A percentile compares a stretch with the other conserved stretches of the same genome.
Evolutionary conservation across 345 rosid species (phyloP).

Genomic region (Passiflora organensis): DNA sequence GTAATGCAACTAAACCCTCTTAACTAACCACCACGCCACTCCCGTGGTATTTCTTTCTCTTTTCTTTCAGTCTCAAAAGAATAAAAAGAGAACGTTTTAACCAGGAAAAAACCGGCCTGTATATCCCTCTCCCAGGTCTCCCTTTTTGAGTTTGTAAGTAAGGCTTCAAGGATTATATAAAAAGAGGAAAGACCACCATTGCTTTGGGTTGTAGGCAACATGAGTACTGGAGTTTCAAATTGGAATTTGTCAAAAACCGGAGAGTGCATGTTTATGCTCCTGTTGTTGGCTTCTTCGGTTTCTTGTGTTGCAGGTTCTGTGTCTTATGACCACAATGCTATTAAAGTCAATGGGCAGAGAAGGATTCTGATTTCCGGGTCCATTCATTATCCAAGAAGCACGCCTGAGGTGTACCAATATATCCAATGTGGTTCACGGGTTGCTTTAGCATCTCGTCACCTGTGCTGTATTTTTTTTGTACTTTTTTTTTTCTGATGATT

Average conservation of each 20-base stretch:
- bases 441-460: neutral
- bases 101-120: neutral
- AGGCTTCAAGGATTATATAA: no score
- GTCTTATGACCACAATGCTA: constrained; percentile 58
- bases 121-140: neutral
- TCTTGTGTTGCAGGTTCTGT: constrained; percentile 45
- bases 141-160: no score
- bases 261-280: neutral
- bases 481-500: neutral
- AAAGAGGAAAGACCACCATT: no score
- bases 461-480: neutral
- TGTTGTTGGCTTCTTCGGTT: constrained; percentile 27
- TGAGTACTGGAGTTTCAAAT: no score
- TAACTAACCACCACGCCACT: no score
- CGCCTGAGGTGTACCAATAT: constrained; percentile 49
- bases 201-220: no score
- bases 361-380: constrained; percentile 58
- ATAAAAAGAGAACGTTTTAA: constrained; percentile 2
- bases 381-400: constrained; percentile 65
- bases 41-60: constrained; percentile 1
- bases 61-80: constrained; percentile 23
- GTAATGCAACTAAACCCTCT: no score
- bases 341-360: constrained; percentile 48
- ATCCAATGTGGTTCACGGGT: constrained; percentile 25
- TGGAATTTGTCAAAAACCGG: neutral